Base-by-base conservation (phyloP, 352 stramenopile species). In the Bremia lactucae region DNA sequence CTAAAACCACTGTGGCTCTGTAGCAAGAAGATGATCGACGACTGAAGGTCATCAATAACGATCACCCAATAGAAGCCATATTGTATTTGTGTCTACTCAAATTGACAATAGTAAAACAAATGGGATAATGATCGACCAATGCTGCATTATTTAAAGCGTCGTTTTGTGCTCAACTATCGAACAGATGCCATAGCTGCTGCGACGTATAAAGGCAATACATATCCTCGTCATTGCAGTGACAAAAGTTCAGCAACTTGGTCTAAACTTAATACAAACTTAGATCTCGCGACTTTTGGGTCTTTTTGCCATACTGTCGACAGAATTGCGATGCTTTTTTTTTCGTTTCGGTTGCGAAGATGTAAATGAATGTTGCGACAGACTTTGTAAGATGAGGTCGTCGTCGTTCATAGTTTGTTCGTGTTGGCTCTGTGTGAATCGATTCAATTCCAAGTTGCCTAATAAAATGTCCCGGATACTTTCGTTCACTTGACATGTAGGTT, bases 351-450 rank as follows among this genome's bases (percentile, higher is more conserved):
- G 59, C 44, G 41, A 62, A 5, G 19, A 54, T 7, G 48, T 40
- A 23, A 76, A 70, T 31, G 71, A 66, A 26, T 60, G 65, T 43
- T 88, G 76, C 47, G 76, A 88, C 10, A 88, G 58, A 48, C 69
- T 88, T 41, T 88, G 76, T 6, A 88, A 62, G 42, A 86, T 68
- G n/a, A 73, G 42, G 10, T 85, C 72, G 23, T 86, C 76, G n/a
- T 84, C 72, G 28, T 77, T 64, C 36, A 65, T 46, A 5, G 49
- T 42, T 31, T 52, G 36, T 33, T 49, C 22, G 25, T 38, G 49
- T 41, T 68, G 49, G 36, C 55, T 68, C 61, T 82, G 71, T 28
- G 71, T 81, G 55, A 83, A 72, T 35, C 53, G 39, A 2, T 51
- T 65, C 1, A 54, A 25, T 16, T 68, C 47, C 6, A 64, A 56